These are phyloP conservation scores for Ophiostoma piceae DNA, from an alignment of 2,329 filamentous ascomycete species.

Conservation along the genomic window DNA sequence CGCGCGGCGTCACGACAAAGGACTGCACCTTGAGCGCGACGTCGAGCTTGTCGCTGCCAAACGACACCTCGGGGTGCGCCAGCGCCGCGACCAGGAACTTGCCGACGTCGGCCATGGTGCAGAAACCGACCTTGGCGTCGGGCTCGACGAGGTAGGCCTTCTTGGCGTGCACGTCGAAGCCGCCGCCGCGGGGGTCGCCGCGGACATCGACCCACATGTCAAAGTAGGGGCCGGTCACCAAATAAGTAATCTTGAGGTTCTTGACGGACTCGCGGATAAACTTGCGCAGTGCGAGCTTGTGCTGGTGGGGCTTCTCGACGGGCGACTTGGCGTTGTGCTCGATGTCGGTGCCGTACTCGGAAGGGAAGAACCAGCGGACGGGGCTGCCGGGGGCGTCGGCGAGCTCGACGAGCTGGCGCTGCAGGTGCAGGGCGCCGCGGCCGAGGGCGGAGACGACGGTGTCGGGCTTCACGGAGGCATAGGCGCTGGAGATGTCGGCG, in stretches of 20 bases:
- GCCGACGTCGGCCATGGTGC: slow-evolving; percentile 66
- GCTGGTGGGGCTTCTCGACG: slow-evolving; percentile 61
- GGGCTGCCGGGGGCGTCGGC: slow-evolving; percentile 47
- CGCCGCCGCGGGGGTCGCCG: slow-evolving; percentile 44
- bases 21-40: slow-evolving; percentile 61
- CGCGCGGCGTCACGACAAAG: slow-evolving; percentile 59
- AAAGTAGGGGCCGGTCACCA: slow-evolving; percentile 65
- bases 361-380: slow-evolving; percentile 61
- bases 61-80: slow-evolving; percentile 48
- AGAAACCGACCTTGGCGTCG: slow-evolving; percentile 59
- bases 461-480: slow-evolving; percentile 51
- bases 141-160: slow-evolving; percentile 58
- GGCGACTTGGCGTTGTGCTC: slow-evolving; percentile 55
- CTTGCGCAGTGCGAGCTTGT: slow-evolving; percentile 63
- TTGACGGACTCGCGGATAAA: slow-evolving; percentile 50
- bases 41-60: slow-evolving; percentile 38
- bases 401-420: slow-evolving; percentile 56
- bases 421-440: slow-evolving; percentile 54
- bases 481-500: slow-evolving; percentile 51
- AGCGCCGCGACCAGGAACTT: slow-evolving; percentile 60
- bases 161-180: slow-evolving; percentile 53
- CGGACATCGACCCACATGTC: slow-evolving; percentile 53
- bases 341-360: slow-evolving; percentile 62
- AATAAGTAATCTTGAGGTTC: slow-evolving; percentile 56
- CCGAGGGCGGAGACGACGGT: slow-evolving; percentile 63